Conservation (phyloP, 345 rosid species). For the Iberis pinnata region DNA sequence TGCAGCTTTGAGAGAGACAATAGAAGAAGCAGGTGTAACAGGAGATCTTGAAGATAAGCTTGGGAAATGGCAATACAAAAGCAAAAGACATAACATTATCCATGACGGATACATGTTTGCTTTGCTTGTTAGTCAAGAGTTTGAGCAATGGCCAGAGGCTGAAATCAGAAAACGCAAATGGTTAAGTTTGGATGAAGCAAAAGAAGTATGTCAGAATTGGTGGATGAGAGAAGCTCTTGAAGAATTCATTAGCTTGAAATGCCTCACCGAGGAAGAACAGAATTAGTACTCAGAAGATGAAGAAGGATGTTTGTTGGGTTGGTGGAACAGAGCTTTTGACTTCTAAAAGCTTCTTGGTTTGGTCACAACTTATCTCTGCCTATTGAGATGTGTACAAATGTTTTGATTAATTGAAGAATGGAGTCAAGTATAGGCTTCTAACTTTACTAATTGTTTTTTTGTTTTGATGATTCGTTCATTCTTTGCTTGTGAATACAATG, state of each 20-base stretch:
- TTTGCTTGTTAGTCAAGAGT: conserved; percentile 37
- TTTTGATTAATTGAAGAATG: conserved; percentile 16
- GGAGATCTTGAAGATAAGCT: conserved; percentile 36
- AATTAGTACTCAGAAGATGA: too few species aligned
- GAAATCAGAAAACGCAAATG: conserved; percentile 37
- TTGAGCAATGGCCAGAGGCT: conserved; percentile 49
- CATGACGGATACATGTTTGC: conserved; percentile 50
- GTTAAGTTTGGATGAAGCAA: conserved; percentile 47
- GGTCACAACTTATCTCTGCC: conserved; percentile 13
- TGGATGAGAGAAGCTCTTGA: conserved; percentile 68
- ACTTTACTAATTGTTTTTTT: conserved; percentile 20
- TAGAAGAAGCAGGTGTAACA: conserved; percentile 52
- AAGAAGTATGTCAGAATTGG: conserved; percentile 36
- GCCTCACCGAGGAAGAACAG: too few species aligned
- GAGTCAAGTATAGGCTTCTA: conserved; percentile 21
- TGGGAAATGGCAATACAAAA: conserved; percentile 48
- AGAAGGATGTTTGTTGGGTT: too few species aligned
- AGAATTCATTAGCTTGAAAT: conserved; percentile 32
- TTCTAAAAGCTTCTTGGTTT: conserved; percentile 8
- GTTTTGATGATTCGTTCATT: conserved; percentile 15
- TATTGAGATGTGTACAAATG: conserved; percentile 16
- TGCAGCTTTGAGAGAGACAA: conserved; percentile 48
- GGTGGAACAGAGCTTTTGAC: too few species aligned
- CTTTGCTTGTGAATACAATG: conserved; percentile 22
- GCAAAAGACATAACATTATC: conserved; percentile 43